Evolutionary conservation across 495 filamentous ascomycete genomes (phyloP), one percentile per base, ranked within the genome.

Genomic region (Pseudoneurospora amorphoporcata): DNA sequence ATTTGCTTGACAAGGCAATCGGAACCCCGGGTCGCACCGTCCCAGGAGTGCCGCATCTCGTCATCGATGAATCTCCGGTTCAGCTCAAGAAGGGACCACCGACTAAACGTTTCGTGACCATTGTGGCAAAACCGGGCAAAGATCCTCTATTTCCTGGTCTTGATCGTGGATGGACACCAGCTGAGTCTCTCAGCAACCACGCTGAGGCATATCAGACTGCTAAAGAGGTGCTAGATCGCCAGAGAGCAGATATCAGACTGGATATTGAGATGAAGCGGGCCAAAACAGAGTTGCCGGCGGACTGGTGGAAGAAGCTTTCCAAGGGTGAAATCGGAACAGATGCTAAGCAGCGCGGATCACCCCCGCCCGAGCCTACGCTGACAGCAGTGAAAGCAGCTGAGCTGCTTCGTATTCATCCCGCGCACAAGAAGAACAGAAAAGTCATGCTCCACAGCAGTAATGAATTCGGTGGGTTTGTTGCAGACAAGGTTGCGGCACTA

Each of bases 181-280:
- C 77, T 32, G 79, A 80, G 72, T 74, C 69, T 69, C 72, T 80
- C 19, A 77, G 77, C 0, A 78, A 79, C 58, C 79, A 80, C 53
- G 58, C 45, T 1, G 72, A 72, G 19, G 77, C 72, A 3, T 79
- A 77, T n/a, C 72, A 79, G 65, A 72, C 68, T 42, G 76, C 76
- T 14, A 70, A 72, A 3, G 70, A 39, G 19, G 75, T 77, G 17
- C 19, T 73, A n/a, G 79, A 78, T 8, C 72, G 73, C 19, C 77
- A 78, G 39, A 70, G 68, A 29, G 79, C 77, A 1, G 76, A 79
- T 68, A 68, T 68, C 3, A 76, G 79, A 17, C 74, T 80, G 2
- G 75, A 76, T 5, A 72, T 80, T 23, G 79, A 80, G 35, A 45
- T 77, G 72, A 73, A 73, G 32, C 72, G 78, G 7, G 72, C 32